These are phyloP conservation scores for Glycine tomentella DNA, from an alignment of 306 rosid genomes.

Conservation along the genomic window DNA sequence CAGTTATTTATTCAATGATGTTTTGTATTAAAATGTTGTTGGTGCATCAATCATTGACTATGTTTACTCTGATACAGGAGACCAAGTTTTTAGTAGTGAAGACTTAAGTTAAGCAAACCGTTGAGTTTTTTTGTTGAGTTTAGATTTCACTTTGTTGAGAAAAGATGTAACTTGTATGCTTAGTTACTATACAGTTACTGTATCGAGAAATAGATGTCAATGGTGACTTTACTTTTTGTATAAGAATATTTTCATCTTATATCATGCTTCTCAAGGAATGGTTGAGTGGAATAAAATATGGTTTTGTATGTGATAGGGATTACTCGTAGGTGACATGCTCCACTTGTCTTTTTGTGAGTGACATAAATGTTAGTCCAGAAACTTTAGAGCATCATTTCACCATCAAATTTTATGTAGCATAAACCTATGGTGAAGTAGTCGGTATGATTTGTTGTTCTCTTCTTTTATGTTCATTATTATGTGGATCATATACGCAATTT, in stretches of 20 bases:
- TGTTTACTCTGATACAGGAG: conserved; percentile 34
- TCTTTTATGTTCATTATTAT: no score
- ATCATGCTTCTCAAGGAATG: background rate
- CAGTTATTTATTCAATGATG: background rate
- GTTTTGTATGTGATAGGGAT: background rate
- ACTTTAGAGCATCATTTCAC: background rate
- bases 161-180: conserved; percentile 14
- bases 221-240: conserved; percentile 19
- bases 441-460: no score
- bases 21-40: background rate
- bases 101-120: background rate
- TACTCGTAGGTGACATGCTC: background rate
- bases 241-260: background rate
- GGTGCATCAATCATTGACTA: background rate
- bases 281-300: background rate
- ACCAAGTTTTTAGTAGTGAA: conserved; percentile 5
- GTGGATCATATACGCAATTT: background rate
- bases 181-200: conserved; percentile 20
- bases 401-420: no score
- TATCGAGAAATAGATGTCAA: conserved; percentile 24
- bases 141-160: conserved; percentile 27
- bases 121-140: conserved; percentile 30
- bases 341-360: background rate
- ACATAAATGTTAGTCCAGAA: background rate
- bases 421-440: no score